Percentiles rank a stretch among this genome's conserved stretches.
Evolutionary conservation across 257 asterid genomes (phyloP).

Genomic region (Galeopsis tetrahit): DNA sequence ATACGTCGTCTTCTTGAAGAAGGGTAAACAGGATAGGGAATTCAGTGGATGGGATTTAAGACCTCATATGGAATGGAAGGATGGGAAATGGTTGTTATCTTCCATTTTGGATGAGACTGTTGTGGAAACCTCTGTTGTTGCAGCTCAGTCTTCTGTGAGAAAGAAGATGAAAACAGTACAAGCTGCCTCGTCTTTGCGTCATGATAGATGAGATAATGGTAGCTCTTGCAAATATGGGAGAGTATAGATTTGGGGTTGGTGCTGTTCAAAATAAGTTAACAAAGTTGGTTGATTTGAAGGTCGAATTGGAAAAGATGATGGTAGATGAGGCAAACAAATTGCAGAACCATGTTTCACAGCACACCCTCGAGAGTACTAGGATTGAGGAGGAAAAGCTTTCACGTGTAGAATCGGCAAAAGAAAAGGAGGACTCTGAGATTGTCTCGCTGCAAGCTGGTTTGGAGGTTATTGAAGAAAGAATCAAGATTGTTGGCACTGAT

Average conservation of each 20-base stretch:
- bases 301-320: constrained; percentile 46
- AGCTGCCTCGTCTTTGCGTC: constrained; percentile 45
- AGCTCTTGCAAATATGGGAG: constrained; percentile 58
- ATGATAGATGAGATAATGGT: constrained; percentile 52
- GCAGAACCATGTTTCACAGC: constrained; percentile 35
- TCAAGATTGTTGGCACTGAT: constrained; percentile 28
- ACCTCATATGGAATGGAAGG: constrained; percentile 61
- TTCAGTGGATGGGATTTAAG: constrained; percentile 23
- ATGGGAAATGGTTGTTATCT: constrained; percentile 59
- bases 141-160: constrained; percentile 30
- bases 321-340: constrained; percentile 36
- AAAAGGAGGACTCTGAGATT: constrained; percentile 41
- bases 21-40: constrained; percentile 35
- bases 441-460: constrained; percentile 38
- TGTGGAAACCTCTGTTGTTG: constrained; percentile 60
- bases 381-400: constrained; percentile 44
- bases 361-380: constrained; percentile 29
- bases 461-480: constrained; percentile 31
- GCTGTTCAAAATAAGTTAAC: constrained; percentile 44
- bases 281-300: constrained; percentile 41
- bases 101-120: background rate
- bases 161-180: background rate
- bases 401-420: constrained; percentile 36
- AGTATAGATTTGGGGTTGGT: constrained; percentile 61
- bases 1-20: constrained; percentile 49